These are phyloP conservation scores for Luzula sylvatica DNA, from an alignment of 176 grass and related monocot genomes.

Conservation along the genomic window DNA sequence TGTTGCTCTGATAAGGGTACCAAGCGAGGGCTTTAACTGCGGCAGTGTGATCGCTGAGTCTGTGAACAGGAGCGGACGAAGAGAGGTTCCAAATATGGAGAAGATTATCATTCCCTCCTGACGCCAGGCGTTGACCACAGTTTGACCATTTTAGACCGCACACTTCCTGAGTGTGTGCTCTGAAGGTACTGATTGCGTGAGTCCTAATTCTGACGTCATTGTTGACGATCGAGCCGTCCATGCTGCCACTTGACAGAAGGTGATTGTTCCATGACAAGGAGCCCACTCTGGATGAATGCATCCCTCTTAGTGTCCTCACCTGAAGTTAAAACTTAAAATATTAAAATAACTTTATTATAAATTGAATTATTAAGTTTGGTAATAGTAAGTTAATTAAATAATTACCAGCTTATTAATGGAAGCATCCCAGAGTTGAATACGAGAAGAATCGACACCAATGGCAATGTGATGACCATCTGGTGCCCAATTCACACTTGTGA, in stretches of 20 bases:
- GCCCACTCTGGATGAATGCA: background rate
- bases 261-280: background rate
- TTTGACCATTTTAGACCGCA: too few relatives aligned
- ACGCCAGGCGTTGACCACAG: too few relatives aligned
- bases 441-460: slow-evolving; percentile 40
- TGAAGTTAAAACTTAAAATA: too few relatives aligned
- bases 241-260: background rate
- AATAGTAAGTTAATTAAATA: too few relatives aligned
- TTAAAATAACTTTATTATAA: too few relatives aligned
- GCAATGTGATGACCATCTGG: slow-evolving; percentile 32
- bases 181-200: background rate
- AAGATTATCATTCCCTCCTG: background rate
- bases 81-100: too few relatives aligned
- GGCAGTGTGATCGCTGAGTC: slow-evolving; percentile 17
- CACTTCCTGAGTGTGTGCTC: too few relatives aligned
- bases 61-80: too few relatives aligned
- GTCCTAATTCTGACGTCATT: background rate
- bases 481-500: too few relatives aligned
- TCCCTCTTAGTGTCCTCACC: background rate
- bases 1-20: slow-evolving; percentile 49
- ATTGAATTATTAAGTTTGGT: too few relatives aligned
- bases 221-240: background rate
- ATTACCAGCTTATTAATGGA: slow-evolving; percentile 23
- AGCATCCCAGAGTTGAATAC: slow-evolving; percentile 34
- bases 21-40: slow-evolving; percentile 61